A percentile compares a stretch with the other conserved stretches of the same genome.
phyloP scores from a whole-genome alignment of 2,329 filamentous ascomycete genomes.

The Cordyceps pruinosa region DNA sequence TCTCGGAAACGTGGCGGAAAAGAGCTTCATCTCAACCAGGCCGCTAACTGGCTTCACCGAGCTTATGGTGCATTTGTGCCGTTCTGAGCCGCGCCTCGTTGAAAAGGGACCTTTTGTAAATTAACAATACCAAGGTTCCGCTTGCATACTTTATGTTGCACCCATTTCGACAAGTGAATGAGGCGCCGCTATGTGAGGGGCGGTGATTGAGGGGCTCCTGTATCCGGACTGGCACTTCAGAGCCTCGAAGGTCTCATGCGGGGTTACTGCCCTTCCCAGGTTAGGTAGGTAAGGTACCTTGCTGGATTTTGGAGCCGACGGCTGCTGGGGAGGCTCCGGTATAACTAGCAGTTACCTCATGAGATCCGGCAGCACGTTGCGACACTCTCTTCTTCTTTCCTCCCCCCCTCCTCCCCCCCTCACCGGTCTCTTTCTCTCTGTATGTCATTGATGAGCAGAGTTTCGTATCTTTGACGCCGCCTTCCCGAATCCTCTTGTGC shows the following conservation, averaged over 20 bases:
- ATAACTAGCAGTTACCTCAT: slow-evolving; percentile 12
- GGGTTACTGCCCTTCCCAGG: neutral
- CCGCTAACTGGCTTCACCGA: too few species aligned
- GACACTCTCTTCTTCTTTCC: neutral
- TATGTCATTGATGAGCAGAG: neutral
- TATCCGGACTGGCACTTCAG: neutral
- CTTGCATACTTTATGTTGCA: neutral
- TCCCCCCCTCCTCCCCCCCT: neutral
- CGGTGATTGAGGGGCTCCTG: neutral
- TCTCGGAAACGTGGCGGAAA: too few species aligned
- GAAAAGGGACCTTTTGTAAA: neutral
- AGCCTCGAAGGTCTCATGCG: neutral
- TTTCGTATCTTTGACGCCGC: neutral
- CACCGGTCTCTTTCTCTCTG: neutral
- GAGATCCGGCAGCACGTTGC: slow-evolving; percentile 3
- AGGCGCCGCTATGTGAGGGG: neutral
- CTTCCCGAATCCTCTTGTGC: slow-evolving; percentile 15
- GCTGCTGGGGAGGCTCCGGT: too few species aligned
- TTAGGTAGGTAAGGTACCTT: neutral
- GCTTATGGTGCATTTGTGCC: too few species aligned
- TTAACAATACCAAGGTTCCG: neutral
- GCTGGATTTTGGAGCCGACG: neutral
- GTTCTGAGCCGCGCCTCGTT: neutral
- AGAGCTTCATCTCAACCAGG: too few species aligned
- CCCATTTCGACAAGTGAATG: neutral